Conservation (phyloP, 805 yeast genomes). For the Metschnikowia baotianmanensis region DNA sequence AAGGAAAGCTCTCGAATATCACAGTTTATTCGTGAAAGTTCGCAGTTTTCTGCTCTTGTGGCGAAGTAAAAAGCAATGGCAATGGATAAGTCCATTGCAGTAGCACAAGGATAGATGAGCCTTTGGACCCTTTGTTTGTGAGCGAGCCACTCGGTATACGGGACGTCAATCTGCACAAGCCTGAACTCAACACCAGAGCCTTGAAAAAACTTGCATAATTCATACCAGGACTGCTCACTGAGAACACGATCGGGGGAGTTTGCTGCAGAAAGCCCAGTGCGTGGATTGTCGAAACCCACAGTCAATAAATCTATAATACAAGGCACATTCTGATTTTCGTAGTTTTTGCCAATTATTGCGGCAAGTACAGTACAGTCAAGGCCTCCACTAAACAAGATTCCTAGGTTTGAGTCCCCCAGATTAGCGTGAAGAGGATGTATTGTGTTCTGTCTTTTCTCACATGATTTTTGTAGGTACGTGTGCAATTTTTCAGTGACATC, state of each 20-base stretch:
- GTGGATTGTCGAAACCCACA: slow-evolving; percentile 89
- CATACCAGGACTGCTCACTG: slow-evolving; percentile 61
- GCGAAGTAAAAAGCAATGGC: slow-evolving; percentile 96
- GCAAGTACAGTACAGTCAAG: slow-evolving; percentile 87
- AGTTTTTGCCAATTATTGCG: slow-evolving; percentile 35
- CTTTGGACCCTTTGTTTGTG: slow-evolving; percentile 52
- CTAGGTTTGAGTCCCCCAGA: slow-evolving; percentile 25
- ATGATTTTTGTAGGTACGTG: slow-evolving; percentile 34
- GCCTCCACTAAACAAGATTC: slow-evolving; percentile 89
- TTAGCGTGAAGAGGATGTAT: slow-evolving; percentile 53
- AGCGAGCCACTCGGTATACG: slow-evolving; percentile 60
- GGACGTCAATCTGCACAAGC: slow-evolving; percentile 69
- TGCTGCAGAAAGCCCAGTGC: slow-evolving; percentile 57
- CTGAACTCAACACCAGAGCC: slow-evolving; percentile 35
- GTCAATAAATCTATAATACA: slow-evolving; percentile 67
- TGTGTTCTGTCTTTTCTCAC: slow-evolving; percentile 51
- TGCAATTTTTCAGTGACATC: no score
- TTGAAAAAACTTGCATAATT: slow-evolving; percentile 46
- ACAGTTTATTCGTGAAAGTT: slow-evolving; percentile 4
- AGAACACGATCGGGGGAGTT: slow-evolving; percentile 86
- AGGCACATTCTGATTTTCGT: slow-evolving; percentile 15
- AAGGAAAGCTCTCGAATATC: slow-evolving; percentile 12
- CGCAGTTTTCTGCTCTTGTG: slow-evolving; percentile 42
- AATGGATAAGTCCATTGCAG: slow-evolving; percentile 94
- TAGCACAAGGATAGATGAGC: slow-evolving; percentile 77